Evolutionary conservation across 2,329 filamentous ascomycete species (phyloP), one percentile per base, ranked within the genome.

Genomic region (Conoideocrella luteorostrata): DNA sequence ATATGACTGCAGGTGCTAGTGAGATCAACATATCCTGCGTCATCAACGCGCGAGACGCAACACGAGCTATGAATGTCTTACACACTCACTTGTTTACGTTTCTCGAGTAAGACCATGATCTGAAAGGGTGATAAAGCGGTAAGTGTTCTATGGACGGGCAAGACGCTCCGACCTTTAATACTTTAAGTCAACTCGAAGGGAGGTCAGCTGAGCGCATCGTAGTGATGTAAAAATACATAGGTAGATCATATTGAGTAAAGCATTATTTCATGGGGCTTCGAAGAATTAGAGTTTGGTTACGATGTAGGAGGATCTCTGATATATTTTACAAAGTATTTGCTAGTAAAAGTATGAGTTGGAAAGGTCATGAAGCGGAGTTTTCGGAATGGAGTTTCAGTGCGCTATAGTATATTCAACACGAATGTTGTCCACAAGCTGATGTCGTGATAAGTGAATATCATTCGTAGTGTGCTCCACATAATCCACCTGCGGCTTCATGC

Each of bases 11-110:
- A 95, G 89, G 90, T 57, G 93, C 93, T 21, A 96, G 90, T 62
- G 93, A 98, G 71, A 98, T 98, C 68, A 98, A 97, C 65, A 98
- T 98, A 48, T 95, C 89, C 10, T 98, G 93, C 60, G 93, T 98
- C 36, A 95, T 98, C 61, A 88, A 94, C 57, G 88, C 88, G 53
- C 75, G 83, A 52, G 89, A 97, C 60, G 90, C 93, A 18, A 88
- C 90, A 54, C 81, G 93, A 53, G 93, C 93, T 24, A 85, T 98
- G 74, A 97, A 94, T 62, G 88, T 97, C 57, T 75, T 98, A 52
- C 93, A 98, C 63, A 97, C 93, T 17, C 91, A 90, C 69, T 78
- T 98, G 45, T 97, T 98, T 62, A 96, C 90, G 2, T 97, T 96
- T 67, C 74, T 96, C 58, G 90, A 96, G 50, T 88, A 58, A 50